Evolutionary conservation across 768 basidiomycete species (phyloP).

Genomic region (Fibroporia radiculosa): DNA sequence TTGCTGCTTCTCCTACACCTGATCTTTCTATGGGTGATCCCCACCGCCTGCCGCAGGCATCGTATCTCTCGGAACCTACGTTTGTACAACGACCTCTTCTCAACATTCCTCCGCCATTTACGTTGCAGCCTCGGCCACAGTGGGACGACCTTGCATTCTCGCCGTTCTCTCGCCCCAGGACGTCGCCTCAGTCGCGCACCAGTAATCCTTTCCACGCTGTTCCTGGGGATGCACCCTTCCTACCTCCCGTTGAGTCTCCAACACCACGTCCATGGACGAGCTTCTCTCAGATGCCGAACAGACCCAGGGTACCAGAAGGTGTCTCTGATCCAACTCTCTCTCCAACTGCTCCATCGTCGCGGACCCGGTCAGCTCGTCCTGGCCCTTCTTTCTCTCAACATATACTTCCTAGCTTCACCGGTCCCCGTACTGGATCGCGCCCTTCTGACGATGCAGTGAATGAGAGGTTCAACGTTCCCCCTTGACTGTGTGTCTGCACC

Average conservation of each 20-base stretch:
- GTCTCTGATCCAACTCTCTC: background rate
- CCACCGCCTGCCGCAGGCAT: constrained; percentile 2
- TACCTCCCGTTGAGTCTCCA: background rate
- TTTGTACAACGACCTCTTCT: constrained; percentile 13
- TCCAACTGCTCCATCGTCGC: background rate
- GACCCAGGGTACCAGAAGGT: background rate
- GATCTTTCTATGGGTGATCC: background rate
- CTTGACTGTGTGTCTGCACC: background rate
- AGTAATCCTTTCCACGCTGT: constrained; percentile 2
- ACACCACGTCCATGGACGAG: background rate
- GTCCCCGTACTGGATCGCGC: background rate
- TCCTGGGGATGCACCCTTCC: background rate
- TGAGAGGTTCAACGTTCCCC: background rate
- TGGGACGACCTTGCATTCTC: constrained; percentile 45
- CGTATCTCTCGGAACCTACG: background rate
- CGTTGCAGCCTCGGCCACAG: constrained; percentile 58
- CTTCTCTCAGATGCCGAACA: background rate
- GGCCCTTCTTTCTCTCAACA: background rate
- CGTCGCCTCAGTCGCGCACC: constrained; percentile 4
- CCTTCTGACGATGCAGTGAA: background rate
- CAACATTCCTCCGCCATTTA: constrained; percentile 47
- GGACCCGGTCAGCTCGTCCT: background rate
- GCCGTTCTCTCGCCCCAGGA: constrained; percentile 20
- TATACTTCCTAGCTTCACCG: background rate
- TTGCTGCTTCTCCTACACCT: background rate